A percentile compares a stretch with the other conserved stretches of the same genome.
Conservation (phyloP, 2,329 filamentous ascomycete species). For the Colletotrichum sp. region DNA sequence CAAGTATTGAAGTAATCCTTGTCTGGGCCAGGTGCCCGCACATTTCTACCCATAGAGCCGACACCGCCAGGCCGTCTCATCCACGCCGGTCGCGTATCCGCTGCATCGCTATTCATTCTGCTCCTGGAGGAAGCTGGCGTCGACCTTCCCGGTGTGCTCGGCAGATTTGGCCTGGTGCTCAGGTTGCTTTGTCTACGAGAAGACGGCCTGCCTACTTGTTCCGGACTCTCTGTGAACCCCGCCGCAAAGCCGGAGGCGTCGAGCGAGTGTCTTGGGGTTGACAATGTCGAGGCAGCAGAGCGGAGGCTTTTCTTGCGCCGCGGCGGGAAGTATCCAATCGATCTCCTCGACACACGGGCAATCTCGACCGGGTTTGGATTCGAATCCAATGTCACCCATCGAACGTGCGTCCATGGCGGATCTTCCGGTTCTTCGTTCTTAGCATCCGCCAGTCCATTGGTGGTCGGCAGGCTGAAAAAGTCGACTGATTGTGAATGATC, state of each 20-base stretch:
- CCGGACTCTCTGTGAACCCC: conserved; percentile 11
- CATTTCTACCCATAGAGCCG: conserved; percentile 76
- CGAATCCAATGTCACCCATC: conserved; percentile 84
- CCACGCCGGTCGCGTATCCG: conserved; percentile 57
- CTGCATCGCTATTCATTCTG: conserved; percentile 40
- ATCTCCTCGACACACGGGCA: conserved; percentile 78
- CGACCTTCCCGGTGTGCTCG: conserved; percentile 30
- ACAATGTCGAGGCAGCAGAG: conserved; percentile 67
- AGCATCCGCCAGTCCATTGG: neutral
- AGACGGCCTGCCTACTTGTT: conserved; percentile 24
- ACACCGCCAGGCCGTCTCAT: conserved; percentile 88
- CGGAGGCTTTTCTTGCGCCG: conserved; percentile 82
- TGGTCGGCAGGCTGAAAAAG: conserved; percentile 18
- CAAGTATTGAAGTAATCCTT: conserved; percentile 85
- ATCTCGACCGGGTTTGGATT: conserved; percentile 77
- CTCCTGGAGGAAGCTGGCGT: conserved; percentile 40
- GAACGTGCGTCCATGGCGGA: conserved; percentile 81
- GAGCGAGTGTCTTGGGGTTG: conserved; percentile 71
- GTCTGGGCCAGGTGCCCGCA: conserved; percentile 79
- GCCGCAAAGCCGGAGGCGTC: conserved; percentile 39
- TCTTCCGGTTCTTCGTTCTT: conserved; percentile 57
- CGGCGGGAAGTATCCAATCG: conserved; percentile 90
- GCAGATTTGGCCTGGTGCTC: conserved; percentile 32
- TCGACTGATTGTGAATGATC: conserved; percentile 33
- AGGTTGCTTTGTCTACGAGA: conserved; percentile 50